Percentiles rank a stretch among this genome's conserved stretches.
phyloP scores from a whole-genome alignment of 768 basidiomycete genomes.

The Lactarius trivialis region DNA sequence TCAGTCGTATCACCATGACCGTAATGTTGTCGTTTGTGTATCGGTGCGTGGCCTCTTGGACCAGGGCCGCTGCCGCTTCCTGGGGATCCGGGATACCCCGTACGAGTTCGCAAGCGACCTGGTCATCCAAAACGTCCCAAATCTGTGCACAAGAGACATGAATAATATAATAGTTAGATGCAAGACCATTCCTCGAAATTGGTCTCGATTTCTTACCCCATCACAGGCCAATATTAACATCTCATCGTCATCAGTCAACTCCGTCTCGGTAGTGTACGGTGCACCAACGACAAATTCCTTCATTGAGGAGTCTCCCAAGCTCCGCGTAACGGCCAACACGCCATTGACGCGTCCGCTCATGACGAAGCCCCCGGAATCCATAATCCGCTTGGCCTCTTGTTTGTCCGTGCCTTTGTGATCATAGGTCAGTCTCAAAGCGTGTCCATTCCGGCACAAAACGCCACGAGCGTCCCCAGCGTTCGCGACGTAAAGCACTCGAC shows the following conservation, averaged over 20 bases:
- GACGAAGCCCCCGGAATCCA: conserved; percentile 96
- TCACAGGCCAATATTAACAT: conserved; percentile 95
- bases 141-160: conserved; percentile 44
- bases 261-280: conserved; percentile 98
- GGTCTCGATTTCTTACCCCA: conserved; percentile 58
- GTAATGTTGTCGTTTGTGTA: conserved; percentile 96
- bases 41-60: conserved; percentile 79
- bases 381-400: conserved; percentile 96
- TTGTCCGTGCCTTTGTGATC: conserved; percentile 98
- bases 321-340: conserved; percentile 92
- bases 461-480: conserved; percentile 97
- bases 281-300: conserved; percentile 98
- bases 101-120: conserved; percentile 83
- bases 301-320: conserved; percentile 96
- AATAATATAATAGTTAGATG: neutral
- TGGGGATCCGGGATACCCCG: conserved; percentile 70
- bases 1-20: conserved; percentile 82
- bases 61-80: conserved; percentile 62
- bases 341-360: conserved; percentile 99
- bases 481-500: conserved; percentile 86
- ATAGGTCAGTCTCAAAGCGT: conserved; percentile 89
- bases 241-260: conserved; percentile 85
- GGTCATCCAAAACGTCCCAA: conserved; percentile 94
- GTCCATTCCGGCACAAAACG: conserved; percentile 86
- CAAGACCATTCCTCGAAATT: neutral